Conservation (phyloP, 73 alveolate species). For the Blepharisma japonicum region DNA sequence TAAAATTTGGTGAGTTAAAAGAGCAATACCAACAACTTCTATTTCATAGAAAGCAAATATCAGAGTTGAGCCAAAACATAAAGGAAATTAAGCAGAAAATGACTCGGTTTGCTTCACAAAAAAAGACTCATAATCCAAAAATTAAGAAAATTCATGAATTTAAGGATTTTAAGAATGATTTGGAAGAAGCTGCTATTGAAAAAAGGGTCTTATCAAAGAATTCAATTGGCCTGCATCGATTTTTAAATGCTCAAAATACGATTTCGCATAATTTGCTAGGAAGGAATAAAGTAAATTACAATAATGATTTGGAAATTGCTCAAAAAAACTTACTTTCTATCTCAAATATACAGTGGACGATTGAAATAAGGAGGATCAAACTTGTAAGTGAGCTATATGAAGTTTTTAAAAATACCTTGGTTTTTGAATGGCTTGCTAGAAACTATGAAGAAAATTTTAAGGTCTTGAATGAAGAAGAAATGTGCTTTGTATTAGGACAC, state of each 20-base stretch:
- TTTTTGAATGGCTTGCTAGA: neutral
- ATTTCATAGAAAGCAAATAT: neutral
- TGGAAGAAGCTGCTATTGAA: no score
- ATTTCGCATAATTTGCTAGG: no score
- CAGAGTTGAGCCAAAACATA: neutral
- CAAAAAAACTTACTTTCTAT: no score
- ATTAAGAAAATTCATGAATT: neutral
- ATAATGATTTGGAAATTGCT: no score
- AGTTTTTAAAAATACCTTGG: neutral
- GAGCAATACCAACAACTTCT: neutral
- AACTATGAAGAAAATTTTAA: neutral
- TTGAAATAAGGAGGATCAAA: neutral
- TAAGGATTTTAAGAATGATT: no score
- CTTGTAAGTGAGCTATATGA: conserved; percentile 4
- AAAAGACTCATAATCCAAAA: neutral
- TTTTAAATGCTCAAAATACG: no score
- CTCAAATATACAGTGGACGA: no score
- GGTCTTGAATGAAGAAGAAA: neutral
- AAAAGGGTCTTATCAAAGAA: no score
- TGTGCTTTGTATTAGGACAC: neutral
- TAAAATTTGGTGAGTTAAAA: neutral
- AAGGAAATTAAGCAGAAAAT: neutral
- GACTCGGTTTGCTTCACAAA: neutral
- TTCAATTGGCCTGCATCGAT: no score
- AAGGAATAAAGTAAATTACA: no score